A percentile compares a stretch with the other conserved stretches of the same genome.
These are phyloP conservation scores for Leccinum boreale DNA, from an alignment of 768 basidiomycete genomes.

Conservation along the genomic window DNA sequence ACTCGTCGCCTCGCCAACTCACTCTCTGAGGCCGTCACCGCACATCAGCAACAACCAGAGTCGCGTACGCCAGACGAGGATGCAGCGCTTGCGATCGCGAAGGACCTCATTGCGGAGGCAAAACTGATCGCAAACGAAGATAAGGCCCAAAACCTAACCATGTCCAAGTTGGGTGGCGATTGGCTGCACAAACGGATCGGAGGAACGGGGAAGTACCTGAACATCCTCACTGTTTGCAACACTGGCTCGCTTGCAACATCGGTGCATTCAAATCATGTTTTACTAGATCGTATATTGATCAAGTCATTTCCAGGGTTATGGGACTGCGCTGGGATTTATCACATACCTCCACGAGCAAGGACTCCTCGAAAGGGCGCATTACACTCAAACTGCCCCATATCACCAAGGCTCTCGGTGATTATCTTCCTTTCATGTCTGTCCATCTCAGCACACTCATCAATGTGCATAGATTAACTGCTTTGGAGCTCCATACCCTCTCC, in stretches of 20 bases:
- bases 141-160: slow-evolving; percentile 78
- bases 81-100: slow-evolving; percentile 45
- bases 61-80: slow-evolving; percentile 23
- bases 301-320: slow-evolving; percentile 69
- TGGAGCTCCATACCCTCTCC: slow-evolving; percentile 81
- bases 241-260: slow-evolving; percentile 97
- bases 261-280: slow-evolving; percentile 35
- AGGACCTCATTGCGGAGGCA: slow-evolving; percentile 67
- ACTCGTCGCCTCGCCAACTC: slow-evolving; percentile 62
- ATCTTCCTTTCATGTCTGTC: neutral
- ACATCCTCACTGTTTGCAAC: slow-evolving; percentile 92
- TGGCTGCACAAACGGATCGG: slow-evolving; percentile 60
- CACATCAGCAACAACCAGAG: slow-evolving; percentile 16
- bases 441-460: neutral
- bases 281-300: slow-evolving; percentile 1
- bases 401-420: slow-evolving; percentile 82
- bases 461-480: slow-evolving; percentile 68
- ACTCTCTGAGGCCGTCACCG: slow-evolving; percentile 30
- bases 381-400: slow-evolving; percentile 92
- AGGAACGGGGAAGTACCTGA: slow-evolving; percentile 49
- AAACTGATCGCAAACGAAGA: slow-evolving; percentile 81
- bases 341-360: slow-evolving; percentile 81
- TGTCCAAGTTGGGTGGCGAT: slow-evolving; percentile 82
- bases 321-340: slow-evolving; percentile 92
- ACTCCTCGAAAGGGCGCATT: slow-evolving; percentile 80